phyloP scores from a whole-genome alignment of 2,329 filamentous ascomycete species.

The Cladophialophora bantiana region DNA sequence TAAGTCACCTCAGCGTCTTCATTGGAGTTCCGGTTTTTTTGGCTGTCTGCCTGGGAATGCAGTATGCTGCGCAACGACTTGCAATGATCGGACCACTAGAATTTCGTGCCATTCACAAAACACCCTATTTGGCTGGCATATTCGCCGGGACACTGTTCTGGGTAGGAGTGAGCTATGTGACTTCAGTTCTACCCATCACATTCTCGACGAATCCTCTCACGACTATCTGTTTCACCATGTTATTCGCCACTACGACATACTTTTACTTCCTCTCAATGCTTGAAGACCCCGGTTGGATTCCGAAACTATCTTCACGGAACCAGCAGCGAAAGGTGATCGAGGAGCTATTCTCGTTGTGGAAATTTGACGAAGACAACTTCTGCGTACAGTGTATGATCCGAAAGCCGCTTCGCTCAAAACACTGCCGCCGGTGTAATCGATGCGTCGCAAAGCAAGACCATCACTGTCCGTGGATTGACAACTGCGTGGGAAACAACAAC shows the following conservation, averaged over 20 bases:
- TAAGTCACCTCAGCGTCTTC: conserved; percentile 77
- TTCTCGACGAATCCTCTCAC: conserved; percentile 71
- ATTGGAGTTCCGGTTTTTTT: conserved; percentile 73
- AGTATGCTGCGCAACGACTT: conserved; percentile 78
- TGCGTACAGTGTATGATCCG: conserved; percentile 95
- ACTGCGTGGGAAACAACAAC: conserved; percentile 95
- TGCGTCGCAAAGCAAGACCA: conserved; percentile 98
- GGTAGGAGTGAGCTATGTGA: conserved; percentile 77
- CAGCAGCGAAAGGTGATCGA: conserved; percentile 90
- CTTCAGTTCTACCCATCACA: conserved; percentile 76
- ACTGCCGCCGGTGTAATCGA: conserved; percentile 87
- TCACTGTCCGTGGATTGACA: conserved; percentile 97
- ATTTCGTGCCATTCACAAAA: conserved; percentile 89
- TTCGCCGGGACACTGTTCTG: conserved; percentile 88
- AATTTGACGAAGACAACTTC: conserved; percentile 93
- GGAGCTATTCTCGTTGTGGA: conserved; percentile 81
- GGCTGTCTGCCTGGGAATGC: conserved; percentile 62
- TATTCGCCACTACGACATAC: conserved; percentile 73
- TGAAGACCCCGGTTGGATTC: conserved; percentile 89
- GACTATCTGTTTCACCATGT: conserved; percentile 75
- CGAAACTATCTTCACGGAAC: conserved; percentile 85
- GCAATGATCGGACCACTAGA: conserved; percentile 83
- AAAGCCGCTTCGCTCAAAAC: conserved; percentile 90
- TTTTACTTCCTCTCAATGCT: conserved; percentile 89
- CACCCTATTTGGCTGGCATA: conserved; percentile 93